Percentiles rank a stretch among this genome's conserved stretches.
Conservation (phyloP, 148 eudicot genomes). For the Mesembryanthemum crystallinum region DNA sequence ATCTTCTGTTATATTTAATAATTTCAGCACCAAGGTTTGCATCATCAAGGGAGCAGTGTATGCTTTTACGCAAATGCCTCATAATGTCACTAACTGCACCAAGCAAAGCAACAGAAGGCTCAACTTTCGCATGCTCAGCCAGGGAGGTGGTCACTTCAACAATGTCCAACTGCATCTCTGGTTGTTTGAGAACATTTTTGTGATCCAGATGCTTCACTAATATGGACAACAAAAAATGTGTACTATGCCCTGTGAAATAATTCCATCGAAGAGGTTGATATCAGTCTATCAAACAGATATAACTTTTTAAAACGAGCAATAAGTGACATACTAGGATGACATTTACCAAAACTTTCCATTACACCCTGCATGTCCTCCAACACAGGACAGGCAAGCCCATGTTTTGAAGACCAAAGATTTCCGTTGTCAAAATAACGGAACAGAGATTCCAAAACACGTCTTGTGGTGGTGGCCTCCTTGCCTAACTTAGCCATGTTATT, state of each 20-base stretch:
- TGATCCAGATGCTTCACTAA: slow-evolving; percentile 95
- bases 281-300: slow-evolving; percentile 9
- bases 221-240: slow-evolving; percentile 71
- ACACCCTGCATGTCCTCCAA: slow-evolving; percentile 79
- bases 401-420: slow-evolving; percentile 60
- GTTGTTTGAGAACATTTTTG: slow-evolving; percentile 81
- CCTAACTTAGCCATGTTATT: slow-evolving; percentile 80
- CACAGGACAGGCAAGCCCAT: slow-evolving; percentile 80
- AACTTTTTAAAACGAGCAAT: not conserved
- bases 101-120: slow-evolving; percentile 71
- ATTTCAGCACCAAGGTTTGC: slow-evolving; percentile 60
- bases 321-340: slow-evolving; percentile 1
- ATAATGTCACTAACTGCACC: slow-evolving; percentile 82
- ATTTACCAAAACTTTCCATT: slow-evolving; percentile 76
- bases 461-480: slow-evolving; percentile 80
- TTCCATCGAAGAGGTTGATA: slow-evolving; percentile 10
- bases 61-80: slow-evolving; percentile 93
- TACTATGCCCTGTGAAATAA: slow-evolving; percentile 63
- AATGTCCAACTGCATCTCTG: slow-evolving; percentile 84
- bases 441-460: slow-evolving; percentile 84
- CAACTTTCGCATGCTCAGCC: slow-evolving; percentile 58
- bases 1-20: slow-evolving; percentile 63
- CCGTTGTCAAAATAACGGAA: slow-evolving; percentile 82
- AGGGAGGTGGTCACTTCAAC: slow-evolving; percentile 67
- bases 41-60: slow-evolving; percentile 75